Evolutionary conservation across 2,329 filamentous ascomycete genomes (phyloP).

Genomic region (Cladophialophora bantiana): DNA sequence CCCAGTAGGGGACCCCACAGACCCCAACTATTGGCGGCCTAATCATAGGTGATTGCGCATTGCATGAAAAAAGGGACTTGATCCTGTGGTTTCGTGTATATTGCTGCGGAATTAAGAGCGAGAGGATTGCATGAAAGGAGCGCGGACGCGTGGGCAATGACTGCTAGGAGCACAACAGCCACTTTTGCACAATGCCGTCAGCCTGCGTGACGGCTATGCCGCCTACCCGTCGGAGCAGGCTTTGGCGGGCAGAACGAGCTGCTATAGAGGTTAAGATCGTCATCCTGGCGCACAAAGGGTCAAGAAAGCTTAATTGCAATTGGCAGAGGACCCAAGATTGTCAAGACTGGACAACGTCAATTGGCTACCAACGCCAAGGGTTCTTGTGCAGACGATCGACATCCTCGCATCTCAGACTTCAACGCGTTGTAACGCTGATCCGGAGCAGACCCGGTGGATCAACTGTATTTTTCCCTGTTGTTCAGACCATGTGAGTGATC

Average conservation of each 20-base stretch:
- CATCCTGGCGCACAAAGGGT: neutral
- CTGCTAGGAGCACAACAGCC: neutral
- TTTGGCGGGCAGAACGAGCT: neutral
- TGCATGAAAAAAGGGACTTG: neutral
- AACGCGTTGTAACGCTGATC: constrained; percentile 29
- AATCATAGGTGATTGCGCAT: neutral
- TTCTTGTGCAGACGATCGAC: constrained; percentile 17
- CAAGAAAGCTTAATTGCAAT: constrained; percentile 22
- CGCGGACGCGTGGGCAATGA: neutral
- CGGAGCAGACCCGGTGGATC: constrained; percentile 14
- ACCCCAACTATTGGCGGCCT: neutral
- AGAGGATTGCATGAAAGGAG: neutral
- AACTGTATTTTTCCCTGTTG: constrained; percentile 12
- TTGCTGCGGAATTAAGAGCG: neutral
- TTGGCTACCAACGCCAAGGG: constrained; percentile 7
- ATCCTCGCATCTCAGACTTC: constrained; percentile 15
- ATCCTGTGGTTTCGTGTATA: neutral
- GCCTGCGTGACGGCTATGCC: constrained; percentile 1
- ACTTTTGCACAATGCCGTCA: neutral
- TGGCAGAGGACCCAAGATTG: constrained; percentile 19
- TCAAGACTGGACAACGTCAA: constrained; percentile 18
- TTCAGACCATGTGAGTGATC: neutral
- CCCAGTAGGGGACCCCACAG: neutral
- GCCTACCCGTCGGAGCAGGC: neutral
- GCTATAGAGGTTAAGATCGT: constrained; percentile 1